These are phyloP conservation scores for Debaryomyces sp. DNA, from an alignment of 1,139 yeast species.

Conservation along the genomic window DNA sequence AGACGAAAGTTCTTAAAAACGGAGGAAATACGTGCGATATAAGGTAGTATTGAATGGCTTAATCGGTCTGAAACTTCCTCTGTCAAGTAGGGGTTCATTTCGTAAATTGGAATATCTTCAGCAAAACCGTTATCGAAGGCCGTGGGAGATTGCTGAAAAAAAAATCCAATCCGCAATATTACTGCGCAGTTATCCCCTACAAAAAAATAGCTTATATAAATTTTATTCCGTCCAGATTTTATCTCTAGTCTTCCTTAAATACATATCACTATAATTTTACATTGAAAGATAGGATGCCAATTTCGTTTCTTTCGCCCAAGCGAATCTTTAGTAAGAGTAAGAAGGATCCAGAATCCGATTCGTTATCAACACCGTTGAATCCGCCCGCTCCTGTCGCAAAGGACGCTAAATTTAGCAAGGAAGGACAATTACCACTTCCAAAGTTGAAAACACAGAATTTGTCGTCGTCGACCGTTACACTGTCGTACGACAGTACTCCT, in stretches of 20 bases:
- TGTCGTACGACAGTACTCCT: conserved; percentile 5
- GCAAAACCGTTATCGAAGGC: not conserved
- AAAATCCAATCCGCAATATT: not conserved
- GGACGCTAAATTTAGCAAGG: not conserved
- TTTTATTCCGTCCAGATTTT: not conserved
- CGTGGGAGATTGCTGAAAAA: conserved; percentile 2
- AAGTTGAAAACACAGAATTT: conserved; percentile 8
- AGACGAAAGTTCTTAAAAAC: not conserved
- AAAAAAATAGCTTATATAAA: not conserved
- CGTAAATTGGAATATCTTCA: not conserved
- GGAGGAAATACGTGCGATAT: too few species aligned
- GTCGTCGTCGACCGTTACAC: conserved; percentile 3
- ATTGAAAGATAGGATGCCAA: conserved; percentile 7
- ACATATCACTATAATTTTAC: not conserved
- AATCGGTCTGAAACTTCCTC: not conserved
- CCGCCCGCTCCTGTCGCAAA: not conserved
- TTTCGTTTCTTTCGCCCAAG: conserved; percentile 10
- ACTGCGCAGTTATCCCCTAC: conserved; percentile 6
- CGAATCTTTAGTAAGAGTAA: conserved; percentile 5
- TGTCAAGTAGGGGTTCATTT: not conserved
- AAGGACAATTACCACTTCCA: conserved; percentile 5
- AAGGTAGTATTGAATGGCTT: not conserved
- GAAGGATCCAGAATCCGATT: not conserved
- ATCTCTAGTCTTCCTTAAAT: not conserved
- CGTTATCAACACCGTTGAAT: not conserved